phyloP scores from a whole-genome alignment of 1,284 basidiomycete species.

The Trichosporon sp. region DNA sequence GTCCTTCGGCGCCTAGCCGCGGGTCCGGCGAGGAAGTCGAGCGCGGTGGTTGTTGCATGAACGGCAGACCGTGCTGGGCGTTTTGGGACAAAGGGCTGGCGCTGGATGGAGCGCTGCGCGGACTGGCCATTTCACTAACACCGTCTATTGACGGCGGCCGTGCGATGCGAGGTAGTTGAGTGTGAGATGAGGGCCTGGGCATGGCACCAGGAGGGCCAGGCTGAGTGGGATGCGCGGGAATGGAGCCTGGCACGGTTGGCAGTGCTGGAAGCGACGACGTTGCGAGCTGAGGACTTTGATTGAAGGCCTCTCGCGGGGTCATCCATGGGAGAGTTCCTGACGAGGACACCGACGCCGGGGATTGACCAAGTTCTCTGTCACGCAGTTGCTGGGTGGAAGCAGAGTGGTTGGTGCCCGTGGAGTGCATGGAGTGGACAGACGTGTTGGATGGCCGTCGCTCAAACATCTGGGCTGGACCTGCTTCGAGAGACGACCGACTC shows the following conservation, averaged over 20 bases:
- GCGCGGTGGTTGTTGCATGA: constrained; percentile 26
- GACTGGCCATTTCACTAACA: constrained; percentile 18
- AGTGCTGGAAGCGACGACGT: constrained; percentile 1
- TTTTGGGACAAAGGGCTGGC: not conserved
- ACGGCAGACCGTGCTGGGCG: not conserved
- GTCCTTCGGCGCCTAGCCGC: constrained; percentile 16
- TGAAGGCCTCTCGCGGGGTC: constrained; percentile 6
- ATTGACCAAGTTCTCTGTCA: constrained; percentile 14
- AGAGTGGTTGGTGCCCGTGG: not conserved
- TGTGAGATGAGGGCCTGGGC: not conserved
- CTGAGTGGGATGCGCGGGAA: not conserved
- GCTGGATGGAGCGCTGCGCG: constrained; percentile 28
- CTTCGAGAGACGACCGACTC: not conserved
- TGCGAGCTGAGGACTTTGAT: not conserved
- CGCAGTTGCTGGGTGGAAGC: not conserved
- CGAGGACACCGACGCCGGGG: constrained; percentile 28
- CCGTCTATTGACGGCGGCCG: constrained; percentile 2
- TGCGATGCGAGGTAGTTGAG: constrained; percentile 7
- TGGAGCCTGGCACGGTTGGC: not conserved
- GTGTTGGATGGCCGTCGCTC: constrained; percentile 23
- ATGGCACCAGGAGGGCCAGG: not conserved
- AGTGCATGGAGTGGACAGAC: constrained; percentile 19
- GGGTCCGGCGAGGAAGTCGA: constrained; percentile 42
- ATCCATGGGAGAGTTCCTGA: constrained; percentile 19
- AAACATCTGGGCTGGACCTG: not conserved